Evolutionary conservation across 2,329 filamentous ascomycete species (phyloP), one percentile per base, ranked within the genome.

Genomic region (Massarina eburnea): DNA sequence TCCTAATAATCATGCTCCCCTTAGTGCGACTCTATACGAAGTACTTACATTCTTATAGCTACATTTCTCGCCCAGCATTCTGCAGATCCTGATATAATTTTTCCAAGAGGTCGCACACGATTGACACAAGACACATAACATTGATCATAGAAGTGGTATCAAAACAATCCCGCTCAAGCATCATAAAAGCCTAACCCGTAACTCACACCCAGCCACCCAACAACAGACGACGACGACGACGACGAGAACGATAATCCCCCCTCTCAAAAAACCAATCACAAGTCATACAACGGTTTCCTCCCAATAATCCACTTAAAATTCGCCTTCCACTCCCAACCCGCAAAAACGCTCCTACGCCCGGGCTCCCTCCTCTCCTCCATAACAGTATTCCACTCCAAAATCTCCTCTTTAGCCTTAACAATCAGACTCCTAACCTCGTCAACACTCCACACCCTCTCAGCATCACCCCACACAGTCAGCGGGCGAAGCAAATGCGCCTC

Each of bases 291-390:
- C 41, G 30, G 48, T 20, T 68, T 68, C 46, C 62, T 48, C 20
- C 59, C 66, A 4, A 61, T 59, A 18, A 68, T 56, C 66, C 66
- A 70, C 51, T 67, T 67, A 46, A 68, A 70, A 36, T 55, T 62
- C 33, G 64, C 64, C 48, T 60, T 63, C 66, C 65, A 70, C 1
- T 38, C 35, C 62, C 63, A 24, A 64, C 59, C 14, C 52, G 55
- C 41, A 59, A 57, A 45, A 60, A 48, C 9, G 48, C 37, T n/a
- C 39, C 59, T 4, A 52, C 46, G 14, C 55, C 53, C 21, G 50
- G 49, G 35, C 48, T 54, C 59, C 60, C 38, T 59, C 49, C 61
- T 58, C 1, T 58, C 50, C 30, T 62, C 61, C 4, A 54, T 48
- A 14, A 52, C 52, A 17, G 48, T 51, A 41, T 51, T 55, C 59